Evolutionary conservation across 768 basidiomycete genomes (phyloP).

Genomic region (Candolleomyces efflorescens): DNA sequence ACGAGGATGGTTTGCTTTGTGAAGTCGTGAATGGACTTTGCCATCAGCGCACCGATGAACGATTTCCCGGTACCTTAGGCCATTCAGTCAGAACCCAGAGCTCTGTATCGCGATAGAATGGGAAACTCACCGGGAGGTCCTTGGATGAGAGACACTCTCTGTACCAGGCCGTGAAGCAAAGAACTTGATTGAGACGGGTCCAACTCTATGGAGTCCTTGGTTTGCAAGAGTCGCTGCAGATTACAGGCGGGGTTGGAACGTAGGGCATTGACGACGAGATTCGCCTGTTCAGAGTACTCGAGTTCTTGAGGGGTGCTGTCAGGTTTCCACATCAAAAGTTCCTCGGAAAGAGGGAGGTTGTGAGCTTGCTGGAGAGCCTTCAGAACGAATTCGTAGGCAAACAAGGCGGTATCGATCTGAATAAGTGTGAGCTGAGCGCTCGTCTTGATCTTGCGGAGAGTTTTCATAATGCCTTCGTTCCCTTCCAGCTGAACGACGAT

Average conservation of each 20-base stretch:
- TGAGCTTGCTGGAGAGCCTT: constrained; percentile 45
- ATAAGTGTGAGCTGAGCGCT: constrained; percentile 39
- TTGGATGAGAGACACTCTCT: constrained; percentile 59
- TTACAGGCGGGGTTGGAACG: constrained; percentile 31
- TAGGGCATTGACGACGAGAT: constrained; percentile 21
- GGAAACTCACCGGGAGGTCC: constrained; percentile 58
- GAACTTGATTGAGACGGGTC: constrained; percentile 48
- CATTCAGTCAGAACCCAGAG: neutral
- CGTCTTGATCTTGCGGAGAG: constrained; percentile 36
- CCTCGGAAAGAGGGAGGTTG: neutral
- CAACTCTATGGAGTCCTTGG: constrained; percentile 38
- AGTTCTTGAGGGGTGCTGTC: constrained; percentile 12
- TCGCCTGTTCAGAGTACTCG: constrained; percentile 3
- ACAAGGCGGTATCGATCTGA: constrained; percentile 58
- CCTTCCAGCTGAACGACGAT: constrained; percentile 53
- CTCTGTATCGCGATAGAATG: neutral
- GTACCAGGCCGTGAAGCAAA: constrained; percentile 50
- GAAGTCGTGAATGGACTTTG: constrained; percentile 51
- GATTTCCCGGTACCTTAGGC: constrained; percentile 67
- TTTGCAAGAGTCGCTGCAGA: constrained; percentile 33
- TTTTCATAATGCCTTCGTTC: constrained; percentile 29
- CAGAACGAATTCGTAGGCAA: constrained; percentile 62
- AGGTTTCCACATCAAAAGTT: constrained; percentile 47
- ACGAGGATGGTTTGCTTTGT: constrained; percentile 53
- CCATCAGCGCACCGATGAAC: constrained; percentile 65